Base-by-base conservation (phyloP, 75 land plant species). In the Cryptomeria japonica region DNA sequence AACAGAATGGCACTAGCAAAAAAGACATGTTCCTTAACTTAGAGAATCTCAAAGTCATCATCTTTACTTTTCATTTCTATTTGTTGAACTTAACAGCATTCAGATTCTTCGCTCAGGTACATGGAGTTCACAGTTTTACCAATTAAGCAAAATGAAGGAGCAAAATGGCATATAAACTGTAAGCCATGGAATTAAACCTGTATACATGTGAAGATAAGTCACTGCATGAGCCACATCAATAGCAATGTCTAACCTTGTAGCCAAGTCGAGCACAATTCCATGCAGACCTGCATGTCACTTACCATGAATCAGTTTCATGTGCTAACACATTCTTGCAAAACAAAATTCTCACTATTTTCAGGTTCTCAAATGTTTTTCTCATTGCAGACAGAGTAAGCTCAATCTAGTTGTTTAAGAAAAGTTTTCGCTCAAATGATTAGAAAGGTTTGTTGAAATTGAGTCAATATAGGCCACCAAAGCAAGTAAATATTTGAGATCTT, bases 171-270 rank as follows among this genome's bases (percentile, higher is more conserved):
- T 37, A 44, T 39, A 18, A 84, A 36, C 41, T 18, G 78, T 28
- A 42, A 77, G 51, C n/a, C 46, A 28, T 14, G 22, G 28, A 64
- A 64, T 64, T 28, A 64, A 64, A 95, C 97, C 97, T 87, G 98
- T 91, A 87, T 96, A 97, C 87, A 92, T 96, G 83, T 97, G 99
- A 85, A 97, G 98, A 85, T 97, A 96, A 15, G 99, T 96, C 34
- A 97, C 64, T 22, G 99, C 99, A 88, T 97, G 99, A 3, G 99
- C 99, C 39, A 97, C 93, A 92, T 97, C 99, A 44, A 94, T 95
- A 39, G 97, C 96, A 87, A 96, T 94, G 56, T 96, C 99, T 77
- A 97, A 83, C 51, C 99, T 84, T 34, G 90, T 91, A 86, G 95
- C 93, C 84, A 97, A 86, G 89, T 95, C 96, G 84, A 97, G 95